These are phyloP conservation scores for Aspergillus asperescens DNA, from an alignment of 495 filamentous ascomycete species.

Conservation along the genomic window DNA sequence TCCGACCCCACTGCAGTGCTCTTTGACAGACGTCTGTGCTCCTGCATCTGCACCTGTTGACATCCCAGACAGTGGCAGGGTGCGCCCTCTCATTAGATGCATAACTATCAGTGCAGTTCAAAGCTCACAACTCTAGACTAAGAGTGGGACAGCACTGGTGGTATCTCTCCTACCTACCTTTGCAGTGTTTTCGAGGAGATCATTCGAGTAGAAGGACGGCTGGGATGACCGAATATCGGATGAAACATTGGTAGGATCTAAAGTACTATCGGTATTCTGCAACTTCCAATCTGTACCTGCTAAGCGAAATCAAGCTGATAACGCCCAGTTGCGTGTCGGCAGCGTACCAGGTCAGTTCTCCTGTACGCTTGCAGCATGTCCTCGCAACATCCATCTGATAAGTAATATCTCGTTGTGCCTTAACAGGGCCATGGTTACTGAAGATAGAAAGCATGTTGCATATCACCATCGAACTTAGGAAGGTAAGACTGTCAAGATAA, in stretches of 20 bases:
- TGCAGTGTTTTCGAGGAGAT: not conserved
- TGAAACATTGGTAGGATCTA: not conserved
- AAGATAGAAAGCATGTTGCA: no score
- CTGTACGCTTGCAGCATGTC: no score
- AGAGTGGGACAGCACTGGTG: not conserved
- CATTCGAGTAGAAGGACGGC: not conserved
- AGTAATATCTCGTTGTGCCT: no score
- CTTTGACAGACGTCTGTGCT: not conserved
- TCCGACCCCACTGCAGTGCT: not conserved
- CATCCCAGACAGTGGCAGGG: not conserved
- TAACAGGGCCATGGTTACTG: no score
- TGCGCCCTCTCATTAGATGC: not conserved
- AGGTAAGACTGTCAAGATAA: no score
- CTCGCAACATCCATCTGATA: no score
- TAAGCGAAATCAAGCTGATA: no score
- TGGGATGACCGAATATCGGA: constrained; percentile 1
- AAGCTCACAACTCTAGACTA: not conserved
- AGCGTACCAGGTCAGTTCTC: no score
- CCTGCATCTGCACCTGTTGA: constrained; percentile 1
- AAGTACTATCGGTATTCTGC: not conserved
- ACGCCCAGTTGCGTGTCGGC: no score
- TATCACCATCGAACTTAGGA: no score
- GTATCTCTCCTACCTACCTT: not conserved
- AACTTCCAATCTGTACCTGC: no score
- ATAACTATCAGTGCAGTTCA: not conserved